A percentile compares a stretch with the other conserved stretches of the same genome.
Conservation (phyloP, 805 yeast genomes). For the Kodamaea nitidulidarum region DNA sequence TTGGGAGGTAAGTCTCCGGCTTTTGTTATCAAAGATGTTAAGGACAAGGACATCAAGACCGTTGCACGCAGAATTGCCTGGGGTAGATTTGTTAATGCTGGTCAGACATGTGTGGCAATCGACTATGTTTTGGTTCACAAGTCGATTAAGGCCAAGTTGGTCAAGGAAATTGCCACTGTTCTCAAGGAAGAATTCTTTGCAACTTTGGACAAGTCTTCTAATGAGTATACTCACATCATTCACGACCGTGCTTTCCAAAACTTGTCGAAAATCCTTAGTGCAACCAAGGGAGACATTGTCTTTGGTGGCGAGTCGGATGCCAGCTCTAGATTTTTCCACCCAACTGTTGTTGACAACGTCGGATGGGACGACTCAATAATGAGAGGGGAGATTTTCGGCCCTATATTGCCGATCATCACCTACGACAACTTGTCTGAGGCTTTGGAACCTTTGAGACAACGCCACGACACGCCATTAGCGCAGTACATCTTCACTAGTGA, state of each 20-base stretch:
- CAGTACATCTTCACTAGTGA: constrained; percentile 59
- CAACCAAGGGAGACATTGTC: constrained; percentile 52
- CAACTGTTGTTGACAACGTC: constrained; percentile 68
- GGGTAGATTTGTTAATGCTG: constrained; percentile 77
- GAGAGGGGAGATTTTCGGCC: constrained; percentile 80
- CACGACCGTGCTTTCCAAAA: constrained; percentile 51
- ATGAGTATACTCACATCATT: constrained; percentile 55
- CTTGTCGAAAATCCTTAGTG: constrained; percentile 39
- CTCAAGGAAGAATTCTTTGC: constrained; percentile 45
- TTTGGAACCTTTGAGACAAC: constrained; percentile 37
- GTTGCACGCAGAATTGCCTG: constrained; percentile 63
- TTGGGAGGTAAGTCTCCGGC: constrained; percentile 93
- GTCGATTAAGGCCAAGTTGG: constrained; percentile 49
- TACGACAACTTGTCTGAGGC: constrained; percentile 45
- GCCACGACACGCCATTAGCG: constrained; percentile 78
- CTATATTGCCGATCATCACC: constrained; percentile 70
- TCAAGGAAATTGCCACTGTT: constrained; percentile 37
- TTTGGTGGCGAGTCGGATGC: constrained; percentile 43
- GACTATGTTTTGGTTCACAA: constrained; percentile 76
- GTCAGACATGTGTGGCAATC: constrained; percentile 89
- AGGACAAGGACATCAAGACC: constrained; percentile 39
- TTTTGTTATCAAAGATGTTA: constrained; percentile 52
- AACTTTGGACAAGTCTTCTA: constrained; percentile 20
- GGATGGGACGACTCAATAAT: constrained; percentile 64
- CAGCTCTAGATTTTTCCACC: constrained; percentile 52